A percentile compares a stretch with the other conserved stretches of the same genome.
These are phyloP conservation scores for Aphanomyces invadans DNA, from an alignment of 352 stramenopile species.

Conservation along the genomic window DNA sequence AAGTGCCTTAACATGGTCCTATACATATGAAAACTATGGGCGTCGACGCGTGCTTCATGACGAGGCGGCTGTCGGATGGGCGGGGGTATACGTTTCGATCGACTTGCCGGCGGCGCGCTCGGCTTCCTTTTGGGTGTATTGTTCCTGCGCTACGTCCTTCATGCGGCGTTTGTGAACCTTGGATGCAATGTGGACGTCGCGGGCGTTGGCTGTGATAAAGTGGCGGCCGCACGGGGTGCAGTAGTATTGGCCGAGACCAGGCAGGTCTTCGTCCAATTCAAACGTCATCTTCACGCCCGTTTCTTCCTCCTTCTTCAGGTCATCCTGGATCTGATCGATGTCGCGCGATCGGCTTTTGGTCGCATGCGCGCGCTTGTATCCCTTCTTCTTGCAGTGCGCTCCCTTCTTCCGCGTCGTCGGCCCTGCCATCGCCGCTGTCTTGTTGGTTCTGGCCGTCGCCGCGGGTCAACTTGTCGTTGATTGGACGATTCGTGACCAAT, in stretches of 20 bases:
- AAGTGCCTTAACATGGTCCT: too few relatives aligned
- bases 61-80: constrained; percentile 29
- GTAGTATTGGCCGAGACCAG: constrained; percentile 80
- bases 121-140: constrained; percentile 83
- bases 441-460: neutral
- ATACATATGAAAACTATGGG: too few relatives aligned
- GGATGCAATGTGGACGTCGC: constrained; percentile 66
- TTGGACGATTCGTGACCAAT: neutral
- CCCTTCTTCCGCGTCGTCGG: constrained; percentile 18
- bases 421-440: neutral
- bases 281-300: constrained; percentile 56
- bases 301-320: constrained; percentile 53
- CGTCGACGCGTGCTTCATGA: neutral
- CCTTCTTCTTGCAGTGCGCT: constrained; percentile 60
- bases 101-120: constrained; percentile 62
- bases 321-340: constrained; percentile 85
- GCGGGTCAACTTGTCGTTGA: neutral
- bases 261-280: constrained; percentile 76
- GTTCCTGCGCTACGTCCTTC: constrained; percentile 85
- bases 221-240: constrained; percentile 80
- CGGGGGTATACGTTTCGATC: constrained; percentile 60
- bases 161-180: constrained; percentile 85
- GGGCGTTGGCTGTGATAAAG: constrained; percentile 76
- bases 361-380: constrained; percentile 76
- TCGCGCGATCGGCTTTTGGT: constrained; percentile 75